Conservation (phyloP, 2,329 filamentous ascomycete genomes). For the Ilyonectria robusta region DNA sequence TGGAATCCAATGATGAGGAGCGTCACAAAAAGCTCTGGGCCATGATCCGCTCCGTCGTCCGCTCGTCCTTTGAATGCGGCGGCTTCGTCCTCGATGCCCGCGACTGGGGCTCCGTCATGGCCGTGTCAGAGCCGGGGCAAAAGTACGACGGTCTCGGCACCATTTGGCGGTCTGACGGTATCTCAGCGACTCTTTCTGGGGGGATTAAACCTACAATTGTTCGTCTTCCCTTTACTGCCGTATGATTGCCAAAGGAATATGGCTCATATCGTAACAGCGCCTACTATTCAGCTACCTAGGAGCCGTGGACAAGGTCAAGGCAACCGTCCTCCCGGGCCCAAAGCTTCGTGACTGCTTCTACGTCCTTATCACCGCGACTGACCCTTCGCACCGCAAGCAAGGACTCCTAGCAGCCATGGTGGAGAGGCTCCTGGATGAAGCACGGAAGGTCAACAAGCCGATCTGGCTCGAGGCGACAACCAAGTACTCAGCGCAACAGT, state of each 20-base stretch:
- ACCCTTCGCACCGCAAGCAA: conserved; percentile 14
- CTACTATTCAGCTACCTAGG: conserved; percentile 20
- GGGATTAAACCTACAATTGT: conserved; percentile 24
- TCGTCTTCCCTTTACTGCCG: background rate
- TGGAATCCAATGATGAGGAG: conserved; percentile 8
- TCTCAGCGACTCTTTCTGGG: conserved; percentile 26
- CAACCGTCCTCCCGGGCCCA: conserved; percentile 10
- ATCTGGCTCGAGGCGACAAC: conserved; percentile 30
- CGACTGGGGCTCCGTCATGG: conserved; percentile 31
- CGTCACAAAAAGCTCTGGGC: conserved; percentile 20
- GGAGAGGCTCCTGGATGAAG: conserved; percentile 9
- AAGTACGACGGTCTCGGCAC: conserved; percentile 23
- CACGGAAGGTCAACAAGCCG: conserved; percentile 21
- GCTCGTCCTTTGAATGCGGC: conserved; percentile 11
- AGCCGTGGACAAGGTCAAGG: conserved; percentile 20
- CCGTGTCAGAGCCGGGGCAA: conserved; percentile 28
- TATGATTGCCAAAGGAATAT: background rate
- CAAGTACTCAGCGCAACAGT: conserved; percentile 30
- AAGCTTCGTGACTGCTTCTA: conserved; percentile 26
- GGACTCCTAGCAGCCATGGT: conserved; percentile 20
- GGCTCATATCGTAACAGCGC: conserved; percentile 1
- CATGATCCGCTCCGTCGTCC: conserved; percentile 22
- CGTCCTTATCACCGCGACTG: conserved; percentile 24
- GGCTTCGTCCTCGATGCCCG: conserved; percentile 26
- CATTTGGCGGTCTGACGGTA: conserved; percentile 13